Percentiles rank a stretch among this genome's conserved stretches.
These are phyloP conservation scores for Scedosporium minutisporum DNA, from an alignment of 2,329 filamentous ascomycete species.

Conservation along the genomic window DNA sequence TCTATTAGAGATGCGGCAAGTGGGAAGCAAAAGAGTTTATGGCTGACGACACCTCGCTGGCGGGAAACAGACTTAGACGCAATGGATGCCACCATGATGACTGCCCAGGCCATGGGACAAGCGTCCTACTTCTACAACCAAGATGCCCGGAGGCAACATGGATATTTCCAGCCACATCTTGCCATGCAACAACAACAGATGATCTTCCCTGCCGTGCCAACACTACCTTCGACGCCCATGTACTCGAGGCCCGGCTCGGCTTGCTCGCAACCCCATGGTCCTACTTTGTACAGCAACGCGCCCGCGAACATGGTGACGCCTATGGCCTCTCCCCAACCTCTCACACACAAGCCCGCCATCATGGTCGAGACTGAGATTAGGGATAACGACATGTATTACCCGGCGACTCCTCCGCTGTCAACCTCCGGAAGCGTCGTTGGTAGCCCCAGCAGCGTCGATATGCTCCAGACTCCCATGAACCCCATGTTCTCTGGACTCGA, in stretches of 20 bases:
- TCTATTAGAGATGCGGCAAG: not conserved
- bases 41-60: not conserved
- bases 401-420: constrained; percentile 79
- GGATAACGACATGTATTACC: constrained; percentile 60
- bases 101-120: constrained; percentile 53
- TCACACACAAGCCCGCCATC: constrained; percentile 68
- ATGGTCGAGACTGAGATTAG: constrained; percentile 68
- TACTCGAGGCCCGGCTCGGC: constrained; percentile 59
- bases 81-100: constrained; percentile 58
- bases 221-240: constrained; percentile 52
- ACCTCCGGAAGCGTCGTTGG: constrained; percentile 75
- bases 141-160: constrained; percentile 64
- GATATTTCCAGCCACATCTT: constrained; percentile 59
- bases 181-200: constrained; percentile 32
- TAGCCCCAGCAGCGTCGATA: constrained; percentile 71
- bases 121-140: constrained; percentile 77
- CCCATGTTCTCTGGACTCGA: constrained; percentile 67
- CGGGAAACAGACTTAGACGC: constrained; percentile 14
- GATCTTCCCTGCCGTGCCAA: constrained; percentile 36
- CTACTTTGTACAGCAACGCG: constrained; percentile 45
- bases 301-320: constrained; percentile 51
- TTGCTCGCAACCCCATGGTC: constrained; percentile 48
- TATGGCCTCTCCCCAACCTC: constrained; percentile 63
- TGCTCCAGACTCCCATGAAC: constrained; percentile 75
- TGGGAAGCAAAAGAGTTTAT: not conserved